These are phyloP conservation scores for Apiotrichum laibachii DNA, from an alignment of 1,284 basidiomycete genomes.

Conservation along the genomic window DNA sequence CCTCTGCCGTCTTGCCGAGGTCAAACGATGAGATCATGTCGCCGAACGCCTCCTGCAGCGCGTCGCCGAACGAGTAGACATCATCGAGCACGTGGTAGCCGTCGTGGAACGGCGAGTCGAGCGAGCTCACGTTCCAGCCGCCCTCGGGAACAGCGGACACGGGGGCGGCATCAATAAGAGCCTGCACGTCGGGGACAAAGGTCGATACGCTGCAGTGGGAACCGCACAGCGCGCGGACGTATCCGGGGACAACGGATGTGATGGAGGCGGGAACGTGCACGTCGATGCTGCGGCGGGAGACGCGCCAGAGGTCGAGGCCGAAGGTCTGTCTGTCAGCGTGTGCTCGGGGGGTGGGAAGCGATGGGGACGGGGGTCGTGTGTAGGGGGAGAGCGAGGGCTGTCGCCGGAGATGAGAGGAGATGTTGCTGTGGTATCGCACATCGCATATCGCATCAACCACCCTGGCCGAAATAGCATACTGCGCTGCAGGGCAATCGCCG, in stretches of 20 bases:
- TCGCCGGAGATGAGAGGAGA: too few species aligned
- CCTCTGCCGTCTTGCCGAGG: constrained; percentile 40
- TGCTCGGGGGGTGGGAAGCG: background rate
- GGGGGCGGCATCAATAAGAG: constrained; percentile 26
- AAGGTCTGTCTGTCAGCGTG: constrained; percentile 25
- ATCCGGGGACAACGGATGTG: background rate
- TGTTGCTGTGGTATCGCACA: too few species aligned
- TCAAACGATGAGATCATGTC: constrained; percentile 31
- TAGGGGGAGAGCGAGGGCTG: too few species aligned
- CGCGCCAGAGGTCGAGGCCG: constrained; percentile 48
- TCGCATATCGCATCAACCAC: too few species aligned
- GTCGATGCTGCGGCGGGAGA: constrained; percentile 32
- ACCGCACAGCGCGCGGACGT: constrained; percentile 11
- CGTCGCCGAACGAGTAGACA: constrained; percentile 42
- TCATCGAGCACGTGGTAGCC: constrained; percentile 45
- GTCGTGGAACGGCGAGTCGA: constrained; percentile 44
- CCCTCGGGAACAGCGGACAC: constrained; percentile 8
- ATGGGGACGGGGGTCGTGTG: background rate
- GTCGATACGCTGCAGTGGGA: constrained; percentile 5
- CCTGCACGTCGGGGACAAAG: constrained; percentile 40
- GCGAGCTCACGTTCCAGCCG: constrained; percentile 33
- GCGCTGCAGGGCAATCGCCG: too few species aligned
- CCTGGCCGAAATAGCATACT: too few species aligned
- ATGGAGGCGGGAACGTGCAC: constrained; percentile 26
- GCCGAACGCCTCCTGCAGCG: constrained; percentile 35